Evolutionary conservation across 257 asterid genomes (phyloP), one percentile per base, ranked within the genome.

Genomic region (Anisodus acutangulus): DNA sequence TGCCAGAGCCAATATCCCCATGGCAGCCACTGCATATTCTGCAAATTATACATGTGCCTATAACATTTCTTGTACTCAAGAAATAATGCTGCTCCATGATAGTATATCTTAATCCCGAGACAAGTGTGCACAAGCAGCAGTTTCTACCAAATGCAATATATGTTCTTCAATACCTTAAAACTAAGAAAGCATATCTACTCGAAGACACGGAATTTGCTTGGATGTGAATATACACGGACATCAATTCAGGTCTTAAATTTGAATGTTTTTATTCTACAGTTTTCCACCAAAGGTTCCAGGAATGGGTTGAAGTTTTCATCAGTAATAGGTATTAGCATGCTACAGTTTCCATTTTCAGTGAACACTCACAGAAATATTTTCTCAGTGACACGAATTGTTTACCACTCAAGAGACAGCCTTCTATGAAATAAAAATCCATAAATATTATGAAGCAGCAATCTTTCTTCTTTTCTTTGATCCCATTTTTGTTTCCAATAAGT

Each of bases 21-120:
- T 93, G 89, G 89, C 99, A 97, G 82, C 99, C 97, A 43, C 89
- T 93, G 81, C 99, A 97, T 53, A 84, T 83, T 91, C 97, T 93
- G 92, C 85, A 87, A 88, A 68, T 82, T n/a, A 63, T 66, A 57
- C 26, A 15, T 8, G n/a, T 62, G 60, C 37, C 26, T 17, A 83
- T 70, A 35, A 58, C 47, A 51, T 37, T 58, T 55, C 16, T 69
- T 13, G 26, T 49, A 45, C 69, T 79, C 55, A 49, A 62, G 74
- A 70, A 55, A 19, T 39, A 16, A 2, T 9, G 53, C 49, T 9
- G 26, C 59, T 63, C 78, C 9, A 1, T 13, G n/a, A 6, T 17
- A 22, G 55, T 16, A 31, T 22, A 47, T 22, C 62, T 74, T 49
- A 53, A 22, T 76, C 80, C 43, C 60, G 10, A 74, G 11, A 69